Percentiles rank a stretch among this genome's conserved stretches.
phyloP scores from a whole-genome alignment of 2,329 filamentous ascomycete genomes.

The Pyrenochaeta sp. region DNA sequence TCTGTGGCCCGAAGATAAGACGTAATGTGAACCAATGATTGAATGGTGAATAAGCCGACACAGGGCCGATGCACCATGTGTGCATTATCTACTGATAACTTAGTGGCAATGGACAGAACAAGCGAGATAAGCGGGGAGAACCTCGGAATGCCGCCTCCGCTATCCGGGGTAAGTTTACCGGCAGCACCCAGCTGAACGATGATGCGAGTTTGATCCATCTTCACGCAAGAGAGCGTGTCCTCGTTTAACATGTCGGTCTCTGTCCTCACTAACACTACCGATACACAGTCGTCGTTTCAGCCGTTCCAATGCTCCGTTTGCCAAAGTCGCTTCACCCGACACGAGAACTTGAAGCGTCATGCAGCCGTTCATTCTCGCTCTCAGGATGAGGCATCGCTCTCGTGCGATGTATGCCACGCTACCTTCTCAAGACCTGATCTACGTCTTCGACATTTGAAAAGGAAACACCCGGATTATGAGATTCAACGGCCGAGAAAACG shows the following conservation, averaged over 20 bases:
- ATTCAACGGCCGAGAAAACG: background rate
- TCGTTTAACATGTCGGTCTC: background rate
- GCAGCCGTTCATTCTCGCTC: slow-evolving; percentile 24
- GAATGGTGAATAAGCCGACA: background rate
- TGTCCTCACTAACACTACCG: background rate
- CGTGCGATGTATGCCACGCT: slow-evolving; percentile 25
- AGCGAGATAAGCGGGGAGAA: background rate
- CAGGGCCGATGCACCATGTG: background rate
- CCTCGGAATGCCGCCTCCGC: background rate
- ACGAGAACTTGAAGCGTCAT: slow-evolving; percentile 34
- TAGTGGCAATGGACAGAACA: background rate
- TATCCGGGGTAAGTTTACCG: slow-evolving; percentile 1
- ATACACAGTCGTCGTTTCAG: slow-evolving; percentile 12
- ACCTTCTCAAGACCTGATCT: slow-evolving; percentile 30
- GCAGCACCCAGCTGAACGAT: background rate
- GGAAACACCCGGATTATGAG: background rate
- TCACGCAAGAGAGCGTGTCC: background rate
- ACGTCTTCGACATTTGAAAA: slow-evolving; percentile 28
- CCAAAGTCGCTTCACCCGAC: slow-evolving; percentile 31
- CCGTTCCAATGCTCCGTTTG: slow-evolving; percentile 28
- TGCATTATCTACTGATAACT: too few relatives aligned
- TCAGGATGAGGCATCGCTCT: slow-evolving; percentile 14
- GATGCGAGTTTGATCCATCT: background rate
- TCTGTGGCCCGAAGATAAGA: background rate
- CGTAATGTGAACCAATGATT: background rate